Conservation (phyloP, 129 eudicot genomes). For the Saussurea involucrata region DNA sequence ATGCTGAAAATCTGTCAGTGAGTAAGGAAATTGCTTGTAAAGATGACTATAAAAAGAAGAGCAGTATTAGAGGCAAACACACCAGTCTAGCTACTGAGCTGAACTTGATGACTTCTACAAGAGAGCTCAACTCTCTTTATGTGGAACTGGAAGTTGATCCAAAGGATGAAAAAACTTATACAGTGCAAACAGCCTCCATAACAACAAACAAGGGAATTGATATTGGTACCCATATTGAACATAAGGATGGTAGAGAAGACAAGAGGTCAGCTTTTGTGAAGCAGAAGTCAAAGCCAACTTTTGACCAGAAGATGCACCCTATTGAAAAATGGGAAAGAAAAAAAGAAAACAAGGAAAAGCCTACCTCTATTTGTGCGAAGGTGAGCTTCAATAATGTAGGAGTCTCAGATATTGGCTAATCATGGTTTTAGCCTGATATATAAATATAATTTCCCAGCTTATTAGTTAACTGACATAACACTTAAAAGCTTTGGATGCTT, state of each 20-base stretch:
- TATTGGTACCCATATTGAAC: conserved; percentile 22
- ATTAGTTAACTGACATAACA: conserved; percentile 1
- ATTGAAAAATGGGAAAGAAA: conserved; percentile 23
- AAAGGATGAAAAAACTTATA: conserved; percentile 22
- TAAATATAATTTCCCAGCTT: conserved; percentile 1
- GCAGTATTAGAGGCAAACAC: conserved; percentile 3
- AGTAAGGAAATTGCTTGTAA: conserved; percentile 12
- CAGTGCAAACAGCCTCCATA: conserved; percentile 18
- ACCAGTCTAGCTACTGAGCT: conserved; percentile 11
- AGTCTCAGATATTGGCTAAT: conserved; percentile 5
- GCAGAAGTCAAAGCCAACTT: conserved; percentile 38
- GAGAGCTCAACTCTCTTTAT: conserved; percentile 20
- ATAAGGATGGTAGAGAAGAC: conserved; percentile 33
- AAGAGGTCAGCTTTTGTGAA: conserved; percentile 25
- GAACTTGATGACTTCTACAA: conserved; percentile 15
- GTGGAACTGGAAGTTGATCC: conserved; percentile 12
- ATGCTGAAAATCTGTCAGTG: conserved; percentile 12
- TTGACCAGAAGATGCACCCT: conserved; percentile 24
- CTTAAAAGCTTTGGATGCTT: conserved; percentile 9
- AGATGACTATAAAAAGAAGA: conserved; percentile 15
- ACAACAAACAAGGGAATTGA: conserved; percentile 21
- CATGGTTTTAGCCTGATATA: conserved; percentile 14
- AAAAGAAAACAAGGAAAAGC: conserved; percentile 40
- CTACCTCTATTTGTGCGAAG: conserved; percentile 18
- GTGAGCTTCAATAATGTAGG: conserved; percentile 34